Evolutionary conservation across 495 filamentous ascomycete genomes (phyloP).

Genomic region (Hypoxylon fuscum): DNA sequence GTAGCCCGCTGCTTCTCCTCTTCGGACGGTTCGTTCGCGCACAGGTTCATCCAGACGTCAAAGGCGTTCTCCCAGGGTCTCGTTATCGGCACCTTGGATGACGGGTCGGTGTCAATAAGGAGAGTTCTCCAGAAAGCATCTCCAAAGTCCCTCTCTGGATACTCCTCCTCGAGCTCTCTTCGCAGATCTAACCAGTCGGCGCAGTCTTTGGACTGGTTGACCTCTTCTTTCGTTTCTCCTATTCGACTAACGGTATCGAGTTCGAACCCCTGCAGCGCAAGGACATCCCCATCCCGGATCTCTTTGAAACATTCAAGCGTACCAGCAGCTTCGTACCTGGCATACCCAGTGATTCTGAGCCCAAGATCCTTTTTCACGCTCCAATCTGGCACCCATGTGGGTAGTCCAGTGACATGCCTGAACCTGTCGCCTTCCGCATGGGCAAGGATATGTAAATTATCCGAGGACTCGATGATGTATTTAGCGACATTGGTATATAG

Average conservation of each 20-base stretch:
- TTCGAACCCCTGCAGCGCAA: constrained; percentile 23
- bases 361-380: constrained; percentile 32
- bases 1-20: constrained; percentile 14
- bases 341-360: constrained; percentile 33
- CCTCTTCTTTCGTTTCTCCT: constrained; percentile 27
- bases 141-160: constrained; percentile 13
- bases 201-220: constrained; percentile 10
- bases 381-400: constrained; percentile 36
- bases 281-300: background rate
- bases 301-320: constrained; percentile 19
- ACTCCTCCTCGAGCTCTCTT: constrained; percentile 24
- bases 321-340: constrained; percentile 25
- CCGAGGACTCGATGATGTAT: constrained; percentile 17
- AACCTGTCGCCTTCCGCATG: constrained; percentile 31
- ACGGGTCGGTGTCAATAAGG: constrained; percentile 30
- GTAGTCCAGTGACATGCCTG: background rate
- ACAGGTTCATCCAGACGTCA: constrained; percentile 21
- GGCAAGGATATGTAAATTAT: constrained; percentile 26
- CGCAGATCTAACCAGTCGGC: constrained; percentile 24
- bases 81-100: constrained; percentile 15
- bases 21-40: constrained; percentile 10
- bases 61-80: constrained; percentile 30
- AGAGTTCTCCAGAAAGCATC: constrained; percentile 37
- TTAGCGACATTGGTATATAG: constrained; percentile 22
- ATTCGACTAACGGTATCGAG: constrained; percentile 28